These are phyloP conservation scores for Beauveria brongniartii DNA, from an alignment of 2,329 filamentous ascomycete genomes.

Conservation along the genomic window DNA sequence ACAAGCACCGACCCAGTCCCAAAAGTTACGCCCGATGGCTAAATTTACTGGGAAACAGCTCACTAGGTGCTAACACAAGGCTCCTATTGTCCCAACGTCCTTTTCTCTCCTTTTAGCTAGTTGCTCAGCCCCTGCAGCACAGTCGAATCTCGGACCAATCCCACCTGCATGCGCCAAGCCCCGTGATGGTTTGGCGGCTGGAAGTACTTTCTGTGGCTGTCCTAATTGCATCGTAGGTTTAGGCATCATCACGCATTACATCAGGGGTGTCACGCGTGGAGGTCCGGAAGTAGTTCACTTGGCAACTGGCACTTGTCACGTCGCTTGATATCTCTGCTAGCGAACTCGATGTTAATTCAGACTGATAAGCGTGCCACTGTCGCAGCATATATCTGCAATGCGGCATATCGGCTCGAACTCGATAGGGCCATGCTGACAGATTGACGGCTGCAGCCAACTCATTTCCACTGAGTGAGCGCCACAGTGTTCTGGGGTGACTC, in stretches of 20 bases:
- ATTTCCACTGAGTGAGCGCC: background rate
- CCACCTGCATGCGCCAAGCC: background rate
- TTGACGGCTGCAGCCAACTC: background rate
- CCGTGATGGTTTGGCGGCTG: background rate
- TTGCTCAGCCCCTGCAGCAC: background rate
- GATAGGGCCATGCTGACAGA: background rate
- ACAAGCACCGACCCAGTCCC: no score
- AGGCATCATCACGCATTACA: background rate
- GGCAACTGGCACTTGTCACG: no score
- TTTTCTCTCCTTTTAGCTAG: background rate
- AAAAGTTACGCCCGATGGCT: no score
- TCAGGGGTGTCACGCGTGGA: background rate
- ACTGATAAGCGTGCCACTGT: background rate
- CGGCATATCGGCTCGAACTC: background rate
- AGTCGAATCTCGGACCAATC: constrained; percentile 1
- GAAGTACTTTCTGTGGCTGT: background rate
- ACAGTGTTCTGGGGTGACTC: background rate
- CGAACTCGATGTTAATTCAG: no score
- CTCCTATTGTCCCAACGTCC: background rate
- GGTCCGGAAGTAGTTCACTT: background rate
- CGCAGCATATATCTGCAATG: background rate
- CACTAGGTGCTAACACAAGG: no score
- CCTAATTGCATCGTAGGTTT: background rate
- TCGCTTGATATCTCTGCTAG: no score
- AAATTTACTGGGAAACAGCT: no score